A percentile compares a stretch with the other conserved stretches of the same genome.
Evolutionary conservation across 2,329 filamentous ascomycete genomes (phyloP).

Genomic region (Colletotrichum sp.): DNA sequence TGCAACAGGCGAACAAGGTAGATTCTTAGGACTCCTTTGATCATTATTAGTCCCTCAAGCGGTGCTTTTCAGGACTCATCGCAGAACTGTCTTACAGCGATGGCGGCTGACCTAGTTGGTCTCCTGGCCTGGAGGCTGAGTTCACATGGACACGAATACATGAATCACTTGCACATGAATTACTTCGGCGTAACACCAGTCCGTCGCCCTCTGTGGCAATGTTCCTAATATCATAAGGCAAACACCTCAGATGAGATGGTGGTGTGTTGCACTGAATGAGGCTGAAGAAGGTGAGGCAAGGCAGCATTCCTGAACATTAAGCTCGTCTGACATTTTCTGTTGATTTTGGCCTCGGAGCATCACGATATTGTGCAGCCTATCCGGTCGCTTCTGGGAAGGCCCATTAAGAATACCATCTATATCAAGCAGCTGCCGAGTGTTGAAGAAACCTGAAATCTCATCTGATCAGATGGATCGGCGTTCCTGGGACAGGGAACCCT

Average conservation of each 20-base stretch:
- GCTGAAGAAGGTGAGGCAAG: not conserved
- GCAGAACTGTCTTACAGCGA: not conserved
- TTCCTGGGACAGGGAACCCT: not conserved
- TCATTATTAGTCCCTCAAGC: not conserved
- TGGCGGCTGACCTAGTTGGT: not conserved
- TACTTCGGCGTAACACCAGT: not conserved
- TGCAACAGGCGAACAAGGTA: not conserved
- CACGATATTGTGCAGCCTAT: not conserved
- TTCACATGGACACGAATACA: not conserved
- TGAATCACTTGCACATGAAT: not conserved
- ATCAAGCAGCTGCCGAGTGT: not conserved
- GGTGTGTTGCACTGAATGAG: not conserved
- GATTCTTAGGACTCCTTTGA: not conserved
- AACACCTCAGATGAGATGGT: not conserved
- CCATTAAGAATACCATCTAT: not conserved
- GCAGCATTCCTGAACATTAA: not conserved
- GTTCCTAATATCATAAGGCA: not conserved
- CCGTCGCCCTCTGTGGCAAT: not conserved
- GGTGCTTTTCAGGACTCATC: not conserved
- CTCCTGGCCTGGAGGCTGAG: not conserved
- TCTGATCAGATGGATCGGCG: slow-evolving; percentile 1
- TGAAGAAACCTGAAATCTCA: not conserved
- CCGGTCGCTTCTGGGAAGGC: not conserved
- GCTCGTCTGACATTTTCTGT: not conserved
- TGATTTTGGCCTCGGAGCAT: not conserved